These are phyloP conservation scores for Turnera subulata DNA, from an alignment of 345 rosid genomes.

Conservation along the genomic window DNA sequence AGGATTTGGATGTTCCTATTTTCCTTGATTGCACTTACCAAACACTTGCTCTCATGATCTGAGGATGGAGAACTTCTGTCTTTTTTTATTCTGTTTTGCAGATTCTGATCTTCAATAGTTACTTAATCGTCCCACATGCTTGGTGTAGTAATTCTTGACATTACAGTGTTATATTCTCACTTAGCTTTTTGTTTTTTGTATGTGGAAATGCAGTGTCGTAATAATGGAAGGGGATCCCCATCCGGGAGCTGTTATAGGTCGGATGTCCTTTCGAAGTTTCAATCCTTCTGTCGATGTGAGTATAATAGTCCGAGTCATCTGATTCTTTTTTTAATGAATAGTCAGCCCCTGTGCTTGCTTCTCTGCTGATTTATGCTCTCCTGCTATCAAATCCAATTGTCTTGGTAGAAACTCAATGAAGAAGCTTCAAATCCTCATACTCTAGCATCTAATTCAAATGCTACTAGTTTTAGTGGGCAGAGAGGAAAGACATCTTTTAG, in stretches of 20 bases:
- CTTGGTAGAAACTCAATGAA: constrained; percentile 73
- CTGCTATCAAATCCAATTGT: constrained; percentile 27
- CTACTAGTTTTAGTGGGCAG: constrained; percentile 37
- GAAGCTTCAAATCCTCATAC: constrained; percentile 31
- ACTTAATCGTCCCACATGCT: not conserved
- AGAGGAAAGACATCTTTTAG: constrained; percentile 38
- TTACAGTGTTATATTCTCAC: not conserved
- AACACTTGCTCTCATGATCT: no score
- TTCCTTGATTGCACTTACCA: no score
- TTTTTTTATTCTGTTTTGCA: no score
- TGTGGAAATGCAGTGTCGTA: constrained; percentile 44
- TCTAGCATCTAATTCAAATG: constrained; percentile 23
- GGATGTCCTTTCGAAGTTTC: constrained; percentile 92
- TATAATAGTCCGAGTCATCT: constrained; percentile 23
- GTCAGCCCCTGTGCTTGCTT: constrained; percentile 19
- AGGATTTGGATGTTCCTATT: no score
- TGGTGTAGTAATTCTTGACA: not conserved
- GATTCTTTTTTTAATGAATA: constrained; percentile 13
- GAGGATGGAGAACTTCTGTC: no score
- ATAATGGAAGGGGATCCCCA: constrained; percentile 91
- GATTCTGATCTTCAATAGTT: not conserved
- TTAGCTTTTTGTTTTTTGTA: constrained; percentile 1
- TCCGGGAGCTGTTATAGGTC: constrained; percentile 75
- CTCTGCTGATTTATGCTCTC: constrained; percentile 13
- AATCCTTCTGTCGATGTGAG: constrained; percentile 92